Evolutionary conservation across 331 rosid genomes (phyloP).

Genomic region (Prunus yedoensis): DNA sequence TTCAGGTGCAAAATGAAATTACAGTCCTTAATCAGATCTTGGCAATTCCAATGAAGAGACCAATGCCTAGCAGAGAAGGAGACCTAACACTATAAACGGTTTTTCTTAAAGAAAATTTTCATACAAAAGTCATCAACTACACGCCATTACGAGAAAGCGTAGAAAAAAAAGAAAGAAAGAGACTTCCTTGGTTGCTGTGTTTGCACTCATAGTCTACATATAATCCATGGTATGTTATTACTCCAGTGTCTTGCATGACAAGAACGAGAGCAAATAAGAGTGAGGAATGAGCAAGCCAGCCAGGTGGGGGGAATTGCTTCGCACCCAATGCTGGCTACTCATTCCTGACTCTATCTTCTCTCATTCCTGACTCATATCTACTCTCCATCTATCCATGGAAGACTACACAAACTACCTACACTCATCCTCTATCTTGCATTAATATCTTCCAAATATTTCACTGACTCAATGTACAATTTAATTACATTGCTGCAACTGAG

Average conservation of each 20-base stretch:
- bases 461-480: background rate
- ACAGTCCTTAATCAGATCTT: too few species aligned
- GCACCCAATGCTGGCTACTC: background rate
- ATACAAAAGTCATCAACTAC: too few species aligned
- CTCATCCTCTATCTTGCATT: background rate
- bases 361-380: background rate
- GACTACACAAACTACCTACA: background rate
- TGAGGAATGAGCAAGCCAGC: background rate
- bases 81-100: too few species aligned
- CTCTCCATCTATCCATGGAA: slow-evolving; percentile 5
- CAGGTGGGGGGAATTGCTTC: background rate
- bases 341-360: background rate
- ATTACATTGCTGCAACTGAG: background rate
- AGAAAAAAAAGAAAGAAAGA: too few species aligned
- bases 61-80: too few species aligned
- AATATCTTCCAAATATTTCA: too few species aligned
- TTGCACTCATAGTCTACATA: too few species aligned
- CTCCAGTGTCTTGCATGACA: background rate
- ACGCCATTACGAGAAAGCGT: too few species aligned
- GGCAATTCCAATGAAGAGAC: too few species aligned
- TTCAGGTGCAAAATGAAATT: too few species aligned
- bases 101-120: too few species aligned
- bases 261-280: slow-evolving; percentile 5
- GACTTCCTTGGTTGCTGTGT: too few species aligned
- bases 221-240: background rate